Evolutionary conservation across 1,284 basidiomycete species (phyloP), one percentile per base, ranked within the genome.

Genomic region (Trichosporon inkin): DNA sequence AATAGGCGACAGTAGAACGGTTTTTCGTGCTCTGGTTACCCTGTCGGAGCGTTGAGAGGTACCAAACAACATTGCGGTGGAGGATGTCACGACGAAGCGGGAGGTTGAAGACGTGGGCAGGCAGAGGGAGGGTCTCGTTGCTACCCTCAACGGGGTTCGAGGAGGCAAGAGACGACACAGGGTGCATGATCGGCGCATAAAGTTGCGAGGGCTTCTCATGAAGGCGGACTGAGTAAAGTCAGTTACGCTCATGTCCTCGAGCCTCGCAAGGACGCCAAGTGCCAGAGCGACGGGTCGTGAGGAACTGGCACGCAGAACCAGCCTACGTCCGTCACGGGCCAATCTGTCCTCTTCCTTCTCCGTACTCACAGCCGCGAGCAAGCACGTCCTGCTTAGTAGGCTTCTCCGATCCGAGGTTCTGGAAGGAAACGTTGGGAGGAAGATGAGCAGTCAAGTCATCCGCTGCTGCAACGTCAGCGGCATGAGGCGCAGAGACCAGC

Each of bases 41-140:
- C 68, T 91, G 87, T 35, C 95, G 88, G 41, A 93, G 83, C 7
- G 86, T 85, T 68, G 96, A 91, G 32, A 90, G 86, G 76, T 96
- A 86, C 74, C 96, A 92, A 10, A 90, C 86, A 39, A 93, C 88
- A 70, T 93, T 95, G 58, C 92, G 84, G 77, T 99, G 95, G 10
- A 99, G 85, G 62, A 99, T 90, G 74, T 98, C 93, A 19, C 86
- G 84, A 55, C 95, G 88, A 44, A 95, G 85, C 34, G 89, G 89
- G 65, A 90, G 86, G 67, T 84, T 82, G 78, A 99, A 99, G 24
- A 99, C 68, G 11, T 71, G 69, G 8, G 71, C 61, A 16, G 77
- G 74, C 6, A 80, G 73, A 7, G 70, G 62, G 40, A 78, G 63
- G 19, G 65, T 14, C 67, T 53, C 36, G 67, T 66, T 71, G 69